Evolutionary conservation across 345 rosid genomes (phyloP), one percentile per base, ranked within the genome.

Genomic region (Carallia pectinifolia): DNA sequence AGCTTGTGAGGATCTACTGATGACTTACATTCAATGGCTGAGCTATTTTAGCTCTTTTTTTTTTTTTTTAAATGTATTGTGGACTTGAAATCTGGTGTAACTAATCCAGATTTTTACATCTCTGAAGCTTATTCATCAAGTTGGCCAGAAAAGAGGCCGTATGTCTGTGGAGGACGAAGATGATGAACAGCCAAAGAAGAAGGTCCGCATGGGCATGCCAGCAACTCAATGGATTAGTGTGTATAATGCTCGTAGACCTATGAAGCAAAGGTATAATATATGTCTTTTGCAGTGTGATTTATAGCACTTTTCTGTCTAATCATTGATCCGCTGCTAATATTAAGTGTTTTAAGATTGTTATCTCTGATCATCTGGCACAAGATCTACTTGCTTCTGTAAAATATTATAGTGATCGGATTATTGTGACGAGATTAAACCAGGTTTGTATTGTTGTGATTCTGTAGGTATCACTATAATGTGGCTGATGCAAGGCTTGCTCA

Each of bases 161-260:
- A 64, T 88, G 73, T 78, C 79, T 12, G 79, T 87, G 68, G 93
- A 91, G 71, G 83, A 87, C 71, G 96, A 91, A 75, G 98, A 90
- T 76, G 97, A 94, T 76, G 96, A 88, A 75, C 97, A 89, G 74
- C 95, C 95, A 6, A 90, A 82, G 81, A 94, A 91, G 84, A 94
- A 88, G 81, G 69, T 94, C 55, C 88, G 96, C 65, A 60, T 90
- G 55, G 97, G 98, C 48, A 91, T 86, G 84, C 93, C 97, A 9
- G 96, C 98, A 69, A 86, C 89, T 18, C 98, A 94, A 76, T 91
- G 98, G 97, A 85, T 90, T 66, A 91, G 93, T 68, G 96, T 94
- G 61, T 90, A 94, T 76, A 90, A 86, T 80, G 93, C 97, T 34
- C 96, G 90, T 44, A 90, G 89, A 64, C 96, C 98, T 56, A 94